Base-by-base conservation (phyloP, 768 basidiomycete species). In the Russula abietina region DNA sequence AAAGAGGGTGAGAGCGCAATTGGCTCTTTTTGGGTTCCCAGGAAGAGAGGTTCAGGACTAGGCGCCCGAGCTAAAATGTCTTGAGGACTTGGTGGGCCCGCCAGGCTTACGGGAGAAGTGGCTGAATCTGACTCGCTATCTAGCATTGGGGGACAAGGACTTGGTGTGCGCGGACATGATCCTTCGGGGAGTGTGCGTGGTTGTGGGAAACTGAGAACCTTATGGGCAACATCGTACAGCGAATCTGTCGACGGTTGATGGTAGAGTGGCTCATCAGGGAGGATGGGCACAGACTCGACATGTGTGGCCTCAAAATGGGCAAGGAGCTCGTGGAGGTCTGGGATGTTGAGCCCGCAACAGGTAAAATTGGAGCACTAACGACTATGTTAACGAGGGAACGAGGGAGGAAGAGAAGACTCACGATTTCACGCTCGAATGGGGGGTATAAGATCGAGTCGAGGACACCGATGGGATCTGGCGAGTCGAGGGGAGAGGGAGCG, bases 291-390 rank as follows among this genome's bases (percentile, higher is more conserved):
- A 5, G 61, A 67, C 45, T 75, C 71, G 50, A 76, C 78, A 59
- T 76, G 77, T 8, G 71, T 65, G 66, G 77, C 75, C 65, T 82
- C 81, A 55, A 80, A 79, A 64, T 83, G 83, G 65, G 80, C 78
- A 57, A 83, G 73, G 22, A 82, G 75, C 43, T 75, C 77, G 67
- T 83, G 82, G 43, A 82, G 72, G 71, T 81, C 79, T 6, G 75
- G 67, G 33, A 81, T 76, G 24, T 72, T 69, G 49, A 75, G 71
- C 46, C 77, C 78, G 66, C 82, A 82, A 66, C 83, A 82, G 36
- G 73, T 75, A 68, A 79, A 82, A 72, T 82, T 72, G 43, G 74
- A 72, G 62, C 77, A 79, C 75, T 77, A 59, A 33, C 11, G 10
- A 2, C 3, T 11, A 3, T 11, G 24, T 19, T 9, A 11, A 17